These are phyloP conservation scores for Polyporus arcularius DNA, from an alignment of 768 basidiomycete species.

Conservation along the genomic window DNA sequence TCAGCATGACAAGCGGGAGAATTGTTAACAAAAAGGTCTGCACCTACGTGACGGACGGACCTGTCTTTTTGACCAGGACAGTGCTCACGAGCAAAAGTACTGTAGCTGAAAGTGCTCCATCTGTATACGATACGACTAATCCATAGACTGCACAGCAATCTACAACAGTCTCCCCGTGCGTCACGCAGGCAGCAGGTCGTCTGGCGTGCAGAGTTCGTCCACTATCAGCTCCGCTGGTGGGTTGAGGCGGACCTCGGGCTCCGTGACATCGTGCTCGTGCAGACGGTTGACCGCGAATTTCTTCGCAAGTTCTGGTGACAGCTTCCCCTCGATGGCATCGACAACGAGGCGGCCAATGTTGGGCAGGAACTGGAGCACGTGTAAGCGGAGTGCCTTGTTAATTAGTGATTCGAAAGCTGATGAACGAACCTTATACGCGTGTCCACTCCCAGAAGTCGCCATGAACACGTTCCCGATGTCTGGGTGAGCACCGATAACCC, in stretches of 20 bases:
- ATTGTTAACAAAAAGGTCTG: neutral
- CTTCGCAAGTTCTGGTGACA: constrained; percentile 49
- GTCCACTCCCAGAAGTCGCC: constrained; percentile 88
- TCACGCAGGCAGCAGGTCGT: constrained; percentile 38
- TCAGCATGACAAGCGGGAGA: neutral
- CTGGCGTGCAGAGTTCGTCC: constrained; percentile 48
- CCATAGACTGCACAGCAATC: neutral
- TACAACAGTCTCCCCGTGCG: too few relatives aligned
- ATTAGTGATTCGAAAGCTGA: neutral
- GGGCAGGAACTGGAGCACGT: constrained; percentile 71
- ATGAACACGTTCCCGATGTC: constrained; percentile 62
- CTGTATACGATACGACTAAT: constrained; percentile 15
- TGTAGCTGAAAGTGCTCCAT: constrained; percentile 19
- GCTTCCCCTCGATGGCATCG: constrained; percentile 65
- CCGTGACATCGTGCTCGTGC: constrained; percentile 1
- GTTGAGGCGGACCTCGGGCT: constrained; percentile 11
- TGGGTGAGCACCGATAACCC: constrained; percentile 81
- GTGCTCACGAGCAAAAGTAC: constrained; percentile 20
- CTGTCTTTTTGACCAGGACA: neutral
- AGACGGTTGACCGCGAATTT: constrained; percentile 69
- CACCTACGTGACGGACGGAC: neutral
- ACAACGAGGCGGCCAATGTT: constrained; percentile 77
- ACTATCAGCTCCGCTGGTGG: constrained; percentile 44
- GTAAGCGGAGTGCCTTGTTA: neutral
- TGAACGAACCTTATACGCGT: constrained; percentile 73